Base-by-base conservation (phyloP, 805 yeast species). In the Torulaspora maleeae region DNA sequence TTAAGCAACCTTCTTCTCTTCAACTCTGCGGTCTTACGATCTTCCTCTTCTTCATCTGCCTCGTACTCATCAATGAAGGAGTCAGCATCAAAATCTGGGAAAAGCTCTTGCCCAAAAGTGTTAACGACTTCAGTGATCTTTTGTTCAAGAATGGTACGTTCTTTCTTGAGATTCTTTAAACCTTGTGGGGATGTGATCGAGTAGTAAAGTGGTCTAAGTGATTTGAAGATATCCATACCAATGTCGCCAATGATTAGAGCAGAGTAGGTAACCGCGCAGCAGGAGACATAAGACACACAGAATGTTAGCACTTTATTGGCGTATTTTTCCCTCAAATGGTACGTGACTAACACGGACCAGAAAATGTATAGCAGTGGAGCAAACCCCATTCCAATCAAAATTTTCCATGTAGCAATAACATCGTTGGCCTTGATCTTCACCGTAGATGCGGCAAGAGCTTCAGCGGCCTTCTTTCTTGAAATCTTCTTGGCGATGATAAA, bases 381-480 rank as follows among this genome's bases (percentile, higher is more conserved):
- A 43, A 87, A 69, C 4, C 91, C 95, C 77, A 93, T 77, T 27
- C 90, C 81, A 32, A 91, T 88, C 51, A 93, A 72, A 38, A 93
- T 83, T 66, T 93, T 93, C 99, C 99, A 93, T 1, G 98, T 90
- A 1, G 98, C 98, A 48, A 93, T 78, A 20, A 93, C 97, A 65
- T 93, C 99, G 46, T 81, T 83, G 13, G 95, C 99, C 59, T 82
- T 81, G 49, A 93, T 82, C 63, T 93, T 93, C 17, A 93, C 99
- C 0, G 89, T 76, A 0, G 97, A 89, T 6, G 77, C 82, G 9
- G 89, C 90, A 49, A 93, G 72, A 0, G 98, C 99, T 38, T 78
- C 76, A 46, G 67, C 72, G 27, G 91, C 88, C 66, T 90, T 89
- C 47, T 74, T 72, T 36, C 72, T 75, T 8, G 96, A 86, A 42